Evolutionary conservation across 2,329 filamentous ascomycete species (phyloP).

Genomic region (Aspergillus transmontanensis): DNA sequence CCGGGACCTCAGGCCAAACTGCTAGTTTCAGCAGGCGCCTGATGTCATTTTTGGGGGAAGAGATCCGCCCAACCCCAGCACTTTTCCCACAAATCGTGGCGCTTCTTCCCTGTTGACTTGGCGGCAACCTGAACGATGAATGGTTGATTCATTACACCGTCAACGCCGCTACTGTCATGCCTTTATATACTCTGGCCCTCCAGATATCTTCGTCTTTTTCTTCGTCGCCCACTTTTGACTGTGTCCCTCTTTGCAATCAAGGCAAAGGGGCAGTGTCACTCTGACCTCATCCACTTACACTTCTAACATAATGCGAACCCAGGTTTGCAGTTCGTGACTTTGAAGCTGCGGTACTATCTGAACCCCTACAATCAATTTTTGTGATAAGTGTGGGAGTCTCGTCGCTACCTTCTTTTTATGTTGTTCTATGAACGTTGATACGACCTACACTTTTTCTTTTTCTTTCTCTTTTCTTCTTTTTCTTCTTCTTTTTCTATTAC

Average conservation of each 20-base stretch:
- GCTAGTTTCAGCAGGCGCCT: constrained; percentile 39
- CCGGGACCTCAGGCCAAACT: constrained; percentile 2
- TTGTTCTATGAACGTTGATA: neutral
- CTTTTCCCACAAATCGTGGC: constrained; percentile 32
- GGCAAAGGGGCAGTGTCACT: neutral
- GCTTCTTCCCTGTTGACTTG: constrained; percentile 15
- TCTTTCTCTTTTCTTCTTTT: neutral
- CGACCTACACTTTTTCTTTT: neutral
- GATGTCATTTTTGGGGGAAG: constrained; percentile 33
- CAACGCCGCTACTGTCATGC: constrained; percentile 35
- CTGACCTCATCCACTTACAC: neutral
- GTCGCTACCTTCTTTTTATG: neutral
- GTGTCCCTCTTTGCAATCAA: neutral
- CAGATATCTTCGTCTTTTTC: neutral
- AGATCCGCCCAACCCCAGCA: constrained; percentile 27
- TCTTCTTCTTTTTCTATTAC: no score
- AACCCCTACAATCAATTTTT: neutral
- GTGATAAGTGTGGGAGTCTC: neutral
- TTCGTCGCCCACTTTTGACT: constrained; percentile 12
- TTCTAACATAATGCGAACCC: neutral
- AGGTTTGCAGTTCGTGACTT: neutral
- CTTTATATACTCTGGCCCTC: constrained; percentile 19
- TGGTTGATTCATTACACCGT: constrained; percentile 17
- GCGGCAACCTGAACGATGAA: constrained; percentile 17
- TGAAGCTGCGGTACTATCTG: neutral